These are phyloP conservation scores for Crithidia acanthocephali DNA, from an alignment of 208 protist species.

Conservation along the genomic window DNA sequence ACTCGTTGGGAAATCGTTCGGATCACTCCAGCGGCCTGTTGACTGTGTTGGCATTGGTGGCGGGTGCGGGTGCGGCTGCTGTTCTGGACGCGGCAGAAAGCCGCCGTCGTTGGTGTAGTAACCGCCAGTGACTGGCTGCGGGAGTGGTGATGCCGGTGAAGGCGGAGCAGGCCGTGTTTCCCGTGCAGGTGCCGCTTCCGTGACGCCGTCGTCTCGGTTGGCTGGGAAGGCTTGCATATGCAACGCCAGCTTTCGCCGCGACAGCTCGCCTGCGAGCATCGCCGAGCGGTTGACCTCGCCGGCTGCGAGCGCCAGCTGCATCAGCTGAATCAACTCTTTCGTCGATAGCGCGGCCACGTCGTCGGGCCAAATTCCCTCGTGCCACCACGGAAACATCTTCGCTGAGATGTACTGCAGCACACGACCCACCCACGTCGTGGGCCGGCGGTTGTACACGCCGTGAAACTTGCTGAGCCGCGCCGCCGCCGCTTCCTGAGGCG, in stretches of 20 bases:
- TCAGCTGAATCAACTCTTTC: slow-evolving; percentile 65
- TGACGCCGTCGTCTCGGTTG: not conserved
- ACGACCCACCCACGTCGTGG: slow-evolving; percentile 18
- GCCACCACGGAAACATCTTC: slow-evolving; percentile 38
- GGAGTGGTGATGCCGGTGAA: not conserved
- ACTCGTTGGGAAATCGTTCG: not conserved
- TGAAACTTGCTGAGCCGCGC: slow-evolving; percentile 32
- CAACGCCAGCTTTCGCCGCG: slow-evolving; percentile 46
- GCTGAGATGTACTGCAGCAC: slow-evolving; percentile 44
- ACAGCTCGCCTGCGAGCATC: slow-evolving; percentile 72
- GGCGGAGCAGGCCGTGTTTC: not conserved
- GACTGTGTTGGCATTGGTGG: not conserved
- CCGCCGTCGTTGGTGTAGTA: no score
- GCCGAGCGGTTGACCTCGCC: slow-evolving; percentile 64
- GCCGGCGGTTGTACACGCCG: slow-evolving; percentile 21
- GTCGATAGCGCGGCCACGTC: slow-evolving; percentile 37
- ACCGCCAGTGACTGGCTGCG: not conserved
- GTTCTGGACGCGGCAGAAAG: not conserved
- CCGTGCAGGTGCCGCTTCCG: not conserved
- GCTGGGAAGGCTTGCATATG: slow-evolving; percentile 23
- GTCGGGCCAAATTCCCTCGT: slow-evolving; percentile 24
- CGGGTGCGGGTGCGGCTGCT: not conserved
- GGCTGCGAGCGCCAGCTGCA: slow-evolving; percentile 74
- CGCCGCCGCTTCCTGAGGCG: slow-evolving; percentile 4
- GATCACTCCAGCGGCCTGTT: not conserved